Percentiles rank a stretch among this genome's conserved stretches.
Conservation (phyloP, 176 grass and related monocot species). For the Phoenix dactylifera region DNA sequence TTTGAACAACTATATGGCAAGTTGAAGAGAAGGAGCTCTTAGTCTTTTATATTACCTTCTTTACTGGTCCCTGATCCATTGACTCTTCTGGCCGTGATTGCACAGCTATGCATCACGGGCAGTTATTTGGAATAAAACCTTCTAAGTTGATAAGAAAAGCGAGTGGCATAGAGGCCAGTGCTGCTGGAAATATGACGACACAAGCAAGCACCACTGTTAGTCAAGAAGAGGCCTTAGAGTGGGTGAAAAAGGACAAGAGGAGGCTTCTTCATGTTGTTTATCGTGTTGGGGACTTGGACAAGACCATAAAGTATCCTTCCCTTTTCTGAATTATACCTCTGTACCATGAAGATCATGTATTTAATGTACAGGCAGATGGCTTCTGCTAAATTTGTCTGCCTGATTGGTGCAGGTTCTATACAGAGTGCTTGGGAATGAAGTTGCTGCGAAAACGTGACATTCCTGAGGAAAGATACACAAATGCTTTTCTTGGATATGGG, state of each 20-base stretch:
- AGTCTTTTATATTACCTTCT: too few species aligned
- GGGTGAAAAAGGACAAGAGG: slow-evolving; percentile 74
- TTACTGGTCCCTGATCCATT: too few species aligned
- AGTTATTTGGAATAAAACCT: slow-evolving; percentile 30
- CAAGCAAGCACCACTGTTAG: slow-evolving; percentile 33
- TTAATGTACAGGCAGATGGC: not conserved
- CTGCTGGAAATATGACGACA: slow-evolving; percentile 36
- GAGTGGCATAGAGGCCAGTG: slow-evolving; percentile 20
- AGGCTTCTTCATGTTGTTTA: slow-evolving; percentile 89
- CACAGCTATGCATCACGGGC: slow-evolving; percentile 38
- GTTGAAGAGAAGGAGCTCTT: too few species aligned
- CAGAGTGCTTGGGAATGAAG: slow-evolving; percentile 91
- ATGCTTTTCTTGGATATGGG: slow-evolving; percentile 88
- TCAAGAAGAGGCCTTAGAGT: slow-evolving; percentile 57
- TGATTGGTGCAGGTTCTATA: slow-evolving; percentile 60
- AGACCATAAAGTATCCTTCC: slow-evolving; percentile 73
- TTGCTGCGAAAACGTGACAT: slow-evolving; percentile 72
- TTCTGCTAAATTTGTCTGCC: slow-evolving; percentile 6
- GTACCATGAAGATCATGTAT: not conserved
- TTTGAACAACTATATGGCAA: too few species aligned
- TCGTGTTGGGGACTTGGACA: slow-evolving; percentile 90
- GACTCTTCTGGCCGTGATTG: not conserved
- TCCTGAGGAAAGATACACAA: slow-evolving; percentile 91
- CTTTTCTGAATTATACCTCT: too few species aligned
- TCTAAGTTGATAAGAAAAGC: slow-evolving; percentile 34